Evolutionary conservation across 2,329 filamentous ascomycete genomes (phyloP), one percentile per base, ranked within the genome.

Genomic region (Colletotrichum endophyticum): DNA sequence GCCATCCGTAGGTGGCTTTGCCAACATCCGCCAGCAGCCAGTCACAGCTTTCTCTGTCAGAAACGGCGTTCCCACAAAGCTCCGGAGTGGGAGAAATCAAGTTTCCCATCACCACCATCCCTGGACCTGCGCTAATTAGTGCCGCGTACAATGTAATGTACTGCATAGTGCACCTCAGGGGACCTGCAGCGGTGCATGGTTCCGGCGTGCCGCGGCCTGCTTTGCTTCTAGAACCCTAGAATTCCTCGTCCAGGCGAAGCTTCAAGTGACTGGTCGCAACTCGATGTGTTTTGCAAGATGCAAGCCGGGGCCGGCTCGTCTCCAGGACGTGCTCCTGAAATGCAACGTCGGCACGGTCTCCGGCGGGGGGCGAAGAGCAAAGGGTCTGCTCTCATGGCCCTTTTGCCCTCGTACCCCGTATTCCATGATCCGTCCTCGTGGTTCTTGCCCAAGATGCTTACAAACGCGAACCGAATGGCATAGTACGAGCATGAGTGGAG

Each of bases 101-200:
- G 22, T 19, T 61, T n/a, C 25, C 12, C 32, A 66, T 59, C 16
- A 28, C n/a, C 11, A 19, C 11, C 15, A 69, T 73, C 64, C 70
- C 73, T 73, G 70, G 12, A 22, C 15, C 27, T 66, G 73, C 73
- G 73, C 73, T 76, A 69, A 76, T 73, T 76, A 76, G 70, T 64
- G 34, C 57, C 39, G 16, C 53, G 49, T 49, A 39, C 73, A 27
- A 39, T 44, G 16, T 22, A 59, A 63, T 16, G n/a, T 49, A 57
- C 27, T n/a, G 49, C 68, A 57, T 59, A 59, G 49, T 16, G 57
- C 11, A 32, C 19, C n/a, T 53, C 67, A 36, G 32, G 59, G 72
- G 22, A 28, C 13, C 30, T 63, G 66, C 56, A 53, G 66, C 61
- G n/a, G 61, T 27, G 25, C 56, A 30, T 30, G 32, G 61, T 62